Evolutionary conservation across 1,284 basidiomycete genomes (phyloP), one percentile per base, ranked within the genome.

Genomic region (Nidula niveotomentosa): DNA sequence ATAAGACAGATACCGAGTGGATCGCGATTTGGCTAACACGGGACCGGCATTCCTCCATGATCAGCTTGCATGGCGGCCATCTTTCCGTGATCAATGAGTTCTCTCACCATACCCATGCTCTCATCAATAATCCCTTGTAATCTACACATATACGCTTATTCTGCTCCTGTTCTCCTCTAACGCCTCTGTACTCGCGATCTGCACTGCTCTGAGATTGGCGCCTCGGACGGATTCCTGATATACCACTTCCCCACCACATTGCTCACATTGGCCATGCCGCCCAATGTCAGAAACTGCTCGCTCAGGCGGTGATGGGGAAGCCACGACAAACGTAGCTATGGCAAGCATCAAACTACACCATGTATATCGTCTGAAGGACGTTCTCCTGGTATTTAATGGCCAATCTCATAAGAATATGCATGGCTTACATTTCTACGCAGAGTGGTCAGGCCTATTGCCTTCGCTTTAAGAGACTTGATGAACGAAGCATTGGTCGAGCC

Each of bases 221-320:
- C 30, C 30, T 30, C 30, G 30, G 30, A 30, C 30, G 30, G 30
- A 30, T 30, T 30, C 30, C 30, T 30, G 30, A 30, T 30, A 30
- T 41, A 13, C 6, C 3, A 41, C 4, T 15, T 41, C 7, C 39
- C 39, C 39, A 41, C 15, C 39, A 13, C 39, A 41, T 13, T 15
- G 13, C 13, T 41, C 6, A 4, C 39, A 13, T 15, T 41, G 15
- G 13, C 15, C 39, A 12, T 41, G 39, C 15, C 39, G 39, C 39
- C 39, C 39, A 41, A 41, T 41, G 39, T 41, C 39, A 46, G 41
- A 39, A 46, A 52, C 51, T 44, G 39, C 41, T 52, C 18, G 41
- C 51, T 18, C 30, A 39, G 15, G 15, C 13, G 39, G 13, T 15
- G 12, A 41, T 15, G 39, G 39, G 12, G 39, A 12, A 41, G 30